A percentile compares a stretch with the other conserved stretches of the same genome.
Evolutionary conservation across 306 rosid genomes (phyloP).

Genomic region (Acacia acuminata): DNA sequence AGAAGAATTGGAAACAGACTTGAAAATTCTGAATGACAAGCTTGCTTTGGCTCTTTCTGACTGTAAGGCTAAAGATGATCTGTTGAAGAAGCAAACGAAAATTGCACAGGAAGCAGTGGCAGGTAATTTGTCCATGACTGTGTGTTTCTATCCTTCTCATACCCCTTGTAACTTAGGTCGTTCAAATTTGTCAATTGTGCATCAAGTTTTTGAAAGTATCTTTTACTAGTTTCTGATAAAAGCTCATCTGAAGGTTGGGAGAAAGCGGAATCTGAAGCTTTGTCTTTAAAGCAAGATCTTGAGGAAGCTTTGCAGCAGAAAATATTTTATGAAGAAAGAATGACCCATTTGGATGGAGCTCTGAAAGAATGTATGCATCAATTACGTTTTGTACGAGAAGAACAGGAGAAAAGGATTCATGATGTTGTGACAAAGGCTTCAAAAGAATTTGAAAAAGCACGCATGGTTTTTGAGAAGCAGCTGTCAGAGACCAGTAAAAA

Average conservation of each 20-base stretch:
- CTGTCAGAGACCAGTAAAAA: conserved; percentile 48
- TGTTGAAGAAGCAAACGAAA: conserved; percentile 55
- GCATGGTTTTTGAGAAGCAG: conserved; percentile 54
- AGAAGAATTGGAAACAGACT: conserved; percentile 54
- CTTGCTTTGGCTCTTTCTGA: conserved; percentile 60
- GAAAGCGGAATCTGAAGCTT: conserved; percentile 51
- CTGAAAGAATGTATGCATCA: conserved; percentile 70
- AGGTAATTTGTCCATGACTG: conserved; percentile 31
- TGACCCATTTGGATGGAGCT: conserved; percentile 58
- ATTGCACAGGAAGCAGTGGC: conserved; percentile 59
- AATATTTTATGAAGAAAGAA: conserved; percentile 52
- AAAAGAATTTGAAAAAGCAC: conserved; percentile 53
- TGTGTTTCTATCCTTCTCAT: conserved; percentile 1
- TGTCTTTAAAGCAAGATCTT: conserved; percentile 45
- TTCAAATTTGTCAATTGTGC: conserved; percentile 4
- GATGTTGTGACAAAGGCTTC: conserved; percentile 59
- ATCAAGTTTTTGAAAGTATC: neutral
- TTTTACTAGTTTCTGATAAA: conserved; percentile 14
- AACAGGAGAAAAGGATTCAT: conserved; percentile 61
- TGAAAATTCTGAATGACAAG: conserved; percentile 48
- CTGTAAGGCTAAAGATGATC: conserved; percentile 61
- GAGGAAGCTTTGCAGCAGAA: conserved; percentile 48
- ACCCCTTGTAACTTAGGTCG: neutral
- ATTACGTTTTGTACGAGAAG: conserved; percentile 63
- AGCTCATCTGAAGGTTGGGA: conserved; percentile 56